Base-by-base conservation (phyloP, 139 green algal genomes). In the Chlorella sp. region DNA sequence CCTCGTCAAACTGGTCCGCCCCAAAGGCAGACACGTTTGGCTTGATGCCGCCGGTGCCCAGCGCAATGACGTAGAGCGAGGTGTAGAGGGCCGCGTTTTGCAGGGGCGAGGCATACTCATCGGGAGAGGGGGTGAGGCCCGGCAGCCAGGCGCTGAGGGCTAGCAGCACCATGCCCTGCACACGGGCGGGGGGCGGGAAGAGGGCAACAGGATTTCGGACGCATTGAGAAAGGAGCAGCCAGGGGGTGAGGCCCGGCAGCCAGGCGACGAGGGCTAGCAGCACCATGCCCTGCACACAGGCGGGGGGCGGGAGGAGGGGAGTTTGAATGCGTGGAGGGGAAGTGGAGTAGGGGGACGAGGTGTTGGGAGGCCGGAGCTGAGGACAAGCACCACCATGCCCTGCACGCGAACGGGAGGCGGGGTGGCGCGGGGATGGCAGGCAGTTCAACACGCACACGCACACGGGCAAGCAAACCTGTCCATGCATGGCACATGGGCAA, bases 21-120 rank as follows among this genome's bases (percentile, higher is more conserved):
- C 98, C 98, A 94, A 99, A 99, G 2, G 98, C 95, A 0, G 92
- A 96, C 40, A 99, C 98, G 90, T 99, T 99, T 77, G 98, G 98
- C 92, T 99, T 99, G 92, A 99, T 99, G 90, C 97, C 98, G 36
- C 98, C 97, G 3, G 97, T 99, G 71, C 96, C 98, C 68, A 99
- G 91, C 1, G 97, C 96, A 48, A 99, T 96, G 60, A 99, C 88
- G 81, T 96, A 96, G 30, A 99, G 95, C 3, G 26, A 37, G 30
- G 40, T 84, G 78, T 66, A 64, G 26, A 64, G 78, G 9, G 78
- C 42, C 37, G 83, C 83, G 83, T 88, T 80, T 39, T 88, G 84
- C 28, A 88, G 68, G 48, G 85, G 95, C 66, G 95, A 90, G 60
- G 92, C 79, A 15, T 93, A 89, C 0, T 91, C 87, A 16, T 92